phyloP scores from a whole-genome alignment of 2,329 filamentous ascomycete genomes.

The Pyricularia pennisetigena region DNA sequence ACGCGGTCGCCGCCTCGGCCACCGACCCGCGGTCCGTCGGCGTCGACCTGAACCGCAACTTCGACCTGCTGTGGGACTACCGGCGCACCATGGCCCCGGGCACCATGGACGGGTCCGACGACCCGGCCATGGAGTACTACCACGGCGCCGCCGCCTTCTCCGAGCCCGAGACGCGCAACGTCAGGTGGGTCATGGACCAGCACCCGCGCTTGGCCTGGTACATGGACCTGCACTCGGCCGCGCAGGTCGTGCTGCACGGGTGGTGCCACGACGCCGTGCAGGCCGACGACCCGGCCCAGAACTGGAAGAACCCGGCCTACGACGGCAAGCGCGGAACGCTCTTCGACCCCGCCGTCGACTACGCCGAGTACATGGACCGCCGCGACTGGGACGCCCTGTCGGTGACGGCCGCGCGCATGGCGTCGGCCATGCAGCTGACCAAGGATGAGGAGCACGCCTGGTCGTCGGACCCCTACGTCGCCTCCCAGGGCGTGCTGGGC shows the following conservation, averaged over 20 bases:
- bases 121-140: constrained; percentile 36
- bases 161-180: constrained; percentile 45
- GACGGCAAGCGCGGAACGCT: constrained; percentile 27
- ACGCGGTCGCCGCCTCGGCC: constrained; percentile 24
- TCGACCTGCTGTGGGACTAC: constrained; percentile 48
- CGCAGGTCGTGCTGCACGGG: constrained; percentile 40
- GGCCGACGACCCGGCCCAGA: constrained; percentile 30
- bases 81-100: constrained; percentile 27
- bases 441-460: constrained; percentile 15
- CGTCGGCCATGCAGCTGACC: constrained; percentile 9
- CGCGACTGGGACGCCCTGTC: constrained; percentile 28
- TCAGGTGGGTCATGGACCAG: constrained; percentile 40
- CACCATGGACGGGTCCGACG: constrained; percentile 20
- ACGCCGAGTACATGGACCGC: constrained; percentile 33
- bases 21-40: constrained; percentile 24
- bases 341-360: constrained; percentile 12
- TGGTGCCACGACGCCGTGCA: constrained; percentile 49
- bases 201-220: constrained; percentile 44
- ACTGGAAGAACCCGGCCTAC: constrained; percentile 41
- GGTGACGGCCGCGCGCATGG: constrained; percentile 1
- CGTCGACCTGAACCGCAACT: constrained; percentile 47
- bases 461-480: constrained; percentile 12
- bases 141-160: constrained; percentile 41
- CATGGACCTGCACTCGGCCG: constrained; percentile 46
- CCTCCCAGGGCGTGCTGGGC: constrained; percentile 18